phyloP scores from a whole-genome alignment of 495 filamentous ascomycete species.

The Penicillium odoratum region DNA sequence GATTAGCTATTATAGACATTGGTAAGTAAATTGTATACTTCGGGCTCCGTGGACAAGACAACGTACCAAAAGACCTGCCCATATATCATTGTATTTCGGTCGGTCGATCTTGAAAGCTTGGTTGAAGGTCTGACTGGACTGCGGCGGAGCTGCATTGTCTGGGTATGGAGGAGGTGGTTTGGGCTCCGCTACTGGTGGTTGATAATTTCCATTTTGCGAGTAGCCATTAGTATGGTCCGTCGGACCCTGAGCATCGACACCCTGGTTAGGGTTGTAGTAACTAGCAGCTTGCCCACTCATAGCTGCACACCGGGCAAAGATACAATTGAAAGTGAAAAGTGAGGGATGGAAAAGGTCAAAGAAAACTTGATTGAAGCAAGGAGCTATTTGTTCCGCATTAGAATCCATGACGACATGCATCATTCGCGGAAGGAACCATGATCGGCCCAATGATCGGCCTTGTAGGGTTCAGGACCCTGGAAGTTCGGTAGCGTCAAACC shows the following conservation, averaged over 20 bases:
- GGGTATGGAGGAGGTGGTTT: constrained; percentile 30
- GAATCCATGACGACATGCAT: constrained; percentile 29
- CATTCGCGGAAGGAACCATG: constrained; percentile 8
- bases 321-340: constrained; percentile 4
- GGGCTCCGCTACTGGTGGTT: constrained; percentile 26
- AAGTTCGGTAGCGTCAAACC: constrained; percentile 5
- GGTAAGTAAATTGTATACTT: constrained; percentile 5
- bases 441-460: constrained; percentile 14
- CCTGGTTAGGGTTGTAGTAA: constrained; percentile 40
- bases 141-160: constrained; percentile 33
- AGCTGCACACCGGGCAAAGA: constrained; percentile 15
- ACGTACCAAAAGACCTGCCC: constrained; percentile 76
- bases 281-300: constrained; percentile 48
- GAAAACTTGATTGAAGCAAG: constrained; percentile 13
- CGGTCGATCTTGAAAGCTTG: constrained; percentile 76
- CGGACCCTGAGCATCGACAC: constrained; percentile 25
- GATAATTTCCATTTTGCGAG: constrained; percentile 21
- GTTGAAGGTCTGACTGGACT: constrained; percentile 53
- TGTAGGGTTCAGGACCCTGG: constrained; percentile 10
- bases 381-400: constrained; percentile 21
- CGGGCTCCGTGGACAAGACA: background rate
- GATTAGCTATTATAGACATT: constrained; percentile 55
- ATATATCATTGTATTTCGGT: constrained; percentile 85
- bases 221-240: constrained; percentile 12
- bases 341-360: constrained; percentile 6